These are phyloP conservation scores for Colletotrichum camelliae DNA, from an alignment of 2,329 filamentous ascomycete genomes.

Conservation along the genomic window DNA sequence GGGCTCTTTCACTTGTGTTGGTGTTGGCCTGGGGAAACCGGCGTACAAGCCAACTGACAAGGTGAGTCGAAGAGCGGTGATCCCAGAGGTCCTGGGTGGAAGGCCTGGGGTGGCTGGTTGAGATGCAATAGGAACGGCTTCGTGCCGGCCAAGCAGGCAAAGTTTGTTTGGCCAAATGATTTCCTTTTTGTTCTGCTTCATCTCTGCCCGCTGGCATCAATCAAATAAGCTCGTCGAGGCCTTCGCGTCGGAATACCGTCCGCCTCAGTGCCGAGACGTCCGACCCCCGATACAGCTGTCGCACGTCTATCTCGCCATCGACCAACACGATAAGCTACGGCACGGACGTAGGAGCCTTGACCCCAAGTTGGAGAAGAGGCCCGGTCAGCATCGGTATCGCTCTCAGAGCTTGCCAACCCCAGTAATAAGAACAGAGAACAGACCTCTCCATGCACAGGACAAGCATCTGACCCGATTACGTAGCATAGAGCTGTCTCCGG, in stretches of 20 bases:
- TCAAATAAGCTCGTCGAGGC: conserved; percentile 15
- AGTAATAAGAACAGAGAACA: background rate
- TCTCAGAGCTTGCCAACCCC: background rate
- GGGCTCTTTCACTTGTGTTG: background rate
- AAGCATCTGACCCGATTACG: background rate
- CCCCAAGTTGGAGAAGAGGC: background rate
- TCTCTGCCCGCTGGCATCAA: background rate
- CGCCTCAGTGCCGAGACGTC: conserved; percentile 12
- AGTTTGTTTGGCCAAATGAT: conserved; percentile 12
- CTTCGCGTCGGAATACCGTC: conserved; percentile 4
- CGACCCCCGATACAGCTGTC: conserved; percentile 19
- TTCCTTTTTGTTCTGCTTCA: background rate
- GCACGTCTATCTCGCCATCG: conserved; percentile 18
- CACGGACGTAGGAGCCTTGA: conserved; percentile 5
- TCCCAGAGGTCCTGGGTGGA: background rate
- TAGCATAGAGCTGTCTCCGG: background rate
- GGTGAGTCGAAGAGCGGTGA: background rate
- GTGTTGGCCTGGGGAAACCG: background rate
- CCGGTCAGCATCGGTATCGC: conserved; percentile 1
- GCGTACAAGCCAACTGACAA: background rate
- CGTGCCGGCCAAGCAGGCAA: background rate
- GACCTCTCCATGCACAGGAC: conserved; percentile 7
- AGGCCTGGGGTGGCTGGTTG: conserved; percentile 4
- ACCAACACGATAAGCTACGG: conserved; percentile 6
- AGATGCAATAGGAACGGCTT: conserved; percentile 1